Evolutionary conservation across 2,329 filamentous ascomycete species (phyloP).

Genomic region (Thielaviopsis populi): DNA sequence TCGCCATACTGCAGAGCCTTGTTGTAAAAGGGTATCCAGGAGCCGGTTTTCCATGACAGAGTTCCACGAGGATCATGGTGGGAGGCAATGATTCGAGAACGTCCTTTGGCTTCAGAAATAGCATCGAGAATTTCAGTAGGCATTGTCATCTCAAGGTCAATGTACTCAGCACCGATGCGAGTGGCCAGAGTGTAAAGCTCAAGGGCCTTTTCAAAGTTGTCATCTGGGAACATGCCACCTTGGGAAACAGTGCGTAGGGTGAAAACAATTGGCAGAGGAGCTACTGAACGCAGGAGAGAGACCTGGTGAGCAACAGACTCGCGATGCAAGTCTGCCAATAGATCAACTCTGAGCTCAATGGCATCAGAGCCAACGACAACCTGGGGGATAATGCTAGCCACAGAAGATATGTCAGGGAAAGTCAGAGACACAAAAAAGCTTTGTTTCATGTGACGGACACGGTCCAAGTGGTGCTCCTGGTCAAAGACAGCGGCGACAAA

Average conservation of each 20-base stretch:
- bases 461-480: constrained; percentile 32
- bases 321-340: constrained; percentile 59
- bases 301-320: constrained; percentile 76
- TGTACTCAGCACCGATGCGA: constrained; percentile 75
- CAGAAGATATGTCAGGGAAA: constrained; percentile 53
- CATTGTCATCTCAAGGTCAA: constrained; percentile 84
- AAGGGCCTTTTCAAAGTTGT: constrained; percentile 52
- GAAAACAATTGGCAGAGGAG: constrained; percentile 73
- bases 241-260: constrained; percentile 76
- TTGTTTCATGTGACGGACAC: constrained; percentile 39
- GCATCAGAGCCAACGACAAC: constrained; percentile 79
- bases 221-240: constrained; percentile 75
- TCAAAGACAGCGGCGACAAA: constrained; percentile 22
- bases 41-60: constrained; percentile 82
- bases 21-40: constrained; percentile 85
- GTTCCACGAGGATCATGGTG: constrained; percentile 74
- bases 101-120: constrained; percentile 50
- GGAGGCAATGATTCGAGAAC: constrained; percentile 78
- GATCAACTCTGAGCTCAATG: constrained; percentile 83
- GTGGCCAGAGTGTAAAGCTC: constrained; percentile 65
- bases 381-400: constrained; percentile 49
- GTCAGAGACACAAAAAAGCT: constrained; percentile 93
- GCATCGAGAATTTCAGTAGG: constrained; percentile 58
- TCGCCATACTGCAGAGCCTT: constrained; percentile 79
- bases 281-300: constrained; percentile 56